Base-by-base conservation (phyloP, 2,329 filamentous ascomycete species). In the Fonsecaea multimorphosa region DNA sequence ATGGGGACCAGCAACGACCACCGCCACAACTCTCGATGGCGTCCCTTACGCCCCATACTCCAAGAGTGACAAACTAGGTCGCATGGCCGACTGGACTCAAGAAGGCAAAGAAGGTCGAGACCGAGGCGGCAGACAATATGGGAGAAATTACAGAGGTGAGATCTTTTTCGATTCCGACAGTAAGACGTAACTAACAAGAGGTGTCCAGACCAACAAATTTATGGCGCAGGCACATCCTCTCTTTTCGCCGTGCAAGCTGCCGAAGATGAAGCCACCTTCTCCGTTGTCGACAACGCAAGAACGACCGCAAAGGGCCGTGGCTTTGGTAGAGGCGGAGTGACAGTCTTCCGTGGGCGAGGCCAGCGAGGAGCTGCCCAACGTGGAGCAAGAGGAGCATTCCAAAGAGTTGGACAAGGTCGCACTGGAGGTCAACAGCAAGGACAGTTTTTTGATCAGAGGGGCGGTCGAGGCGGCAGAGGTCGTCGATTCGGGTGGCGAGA, bases 401-500 rank as follows among this genome's bases (percentile, higher is more conserved):
- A 92, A 81, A 88, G 92, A 71, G 87, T 88, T 60, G 87, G 88
- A 68, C 87, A 86, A 68, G 85, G 83, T 58, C 85, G 83, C 58
- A 79, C 88, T 70, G 86, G 88, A 74, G 89, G 88, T 61, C 88
- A 91, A 75, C 84, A 86, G 73, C 86, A 86, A 71, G 76, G 77
- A 63, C 81, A 83, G 68, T 85, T 85, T 73, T 92, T 93, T 76
- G 91, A 95, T 74, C 87, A 87, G 76, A 85, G 89, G 68, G 84
- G 85, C 67, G 90, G 86, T 60, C 85, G 89, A 61, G 88, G 89
- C 74, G 88, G 88, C 53, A 84, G 91, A 71, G 91, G 92, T 58
- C 90, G 95, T 72, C 89, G 95, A 73, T 97, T 97, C 76, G 95
- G 95, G 77, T 98, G 95, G 94, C 96, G 95, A 82, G 95, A 99